Evolutionary conservation across 352 stramenopile genomes (phyloP), one percentile per base, ranked within the genome.

Genomic region (Phytophthora ramorum): DNA sequence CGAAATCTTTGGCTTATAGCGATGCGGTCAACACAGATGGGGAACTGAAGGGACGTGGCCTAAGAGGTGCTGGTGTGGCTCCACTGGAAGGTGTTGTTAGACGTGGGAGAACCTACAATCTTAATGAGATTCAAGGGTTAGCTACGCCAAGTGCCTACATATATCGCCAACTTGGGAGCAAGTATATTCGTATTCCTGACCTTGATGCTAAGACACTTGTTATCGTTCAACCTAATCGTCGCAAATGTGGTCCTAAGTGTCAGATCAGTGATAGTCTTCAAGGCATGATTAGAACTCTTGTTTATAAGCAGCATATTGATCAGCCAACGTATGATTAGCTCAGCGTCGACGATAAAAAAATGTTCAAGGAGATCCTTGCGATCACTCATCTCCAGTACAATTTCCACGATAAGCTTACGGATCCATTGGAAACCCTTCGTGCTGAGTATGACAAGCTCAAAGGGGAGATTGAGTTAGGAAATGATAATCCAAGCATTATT

Each of bases 391-490:
- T 59, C 0, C 52, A 59, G 4, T 50, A 59, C 12, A 41, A 28
- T 13, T 66, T 66, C 14, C 26, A 44, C 4, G 19, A 60, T 34
- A 34, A 34, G 28, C 28, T 34, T 0, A 34, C 28, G 7, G 28
- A 34, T 7, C 28, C 28, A 10, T 7, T 34, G 28, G 28, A 34
- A 7, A 34, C 28, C 2, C 28, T 34, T 34, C 7, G 28, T 12
- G 30, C 56, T 44, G 57, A 64, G 14, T 64, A 64, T 10, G 41
- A 60, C 24, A 60, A 66, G 22, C 40, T 60, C 0, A 60, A 60
- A 44, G 58, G 58, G 1, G 49, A 66, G 7, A 4, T 66, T 1
- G 22, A 38, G 7, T n/a, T 66, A 5, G 58, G 58, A 5, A 60
- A 66, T 37, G 8, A 51, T 4, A 66, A 60, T 43, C 58, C 41